Base-by-base conservation (phyloP, 345 rosid species). In the Euphorbia pulcherrima region DNA sequence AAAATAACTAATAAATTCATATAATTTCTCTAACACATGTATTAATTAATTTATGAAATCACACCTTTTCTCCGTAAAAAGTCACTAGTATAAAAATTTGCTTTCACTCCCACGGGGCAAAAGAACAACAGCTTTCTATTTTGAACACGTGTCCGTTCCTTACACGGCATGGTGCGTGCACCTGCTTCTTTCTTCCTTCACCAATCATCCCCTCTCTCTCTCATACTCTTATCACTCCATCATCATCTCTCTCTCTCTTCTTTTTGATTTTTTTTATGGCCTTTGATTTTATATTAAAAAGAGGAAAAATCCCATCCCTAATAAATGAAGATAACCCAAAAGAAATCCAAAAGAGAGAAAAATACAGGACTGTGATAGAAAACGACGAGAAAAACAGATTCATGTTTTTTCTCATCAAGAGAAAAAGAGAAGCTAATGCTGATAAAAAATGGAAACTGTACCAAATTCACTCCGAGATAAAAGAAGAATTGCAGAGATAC, bases 91-190 rank as follows among this genome's bases (percentile, higher is more conserved):
- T n/a, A n/a, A n/a, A n/a, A n/a, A n/a, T n/a, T n/a, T n/a, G n/a
- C n/a, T n/a, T n/a, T n/a, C n/a, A n/a, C n/a, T n/a, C n/a, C n/a
- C n/a, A n/a, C n/a, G n/a, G n/a, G 71, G 27, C 56, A 53, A 53
- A 53, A 65, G 47, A 28, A 59, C 41, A 67, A 48, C 18, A 65
- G n/a, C 17, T 58, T 55, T 46, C 51, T 29, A 26, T 30, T 51
- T 46, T 30, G 30, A 66, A 70, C 81, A 74, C 83, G 78, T 78
- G 82, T 60, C 76, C 72, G 68, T 75, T 64, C 48, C 78, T 58
- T 71, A 24, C 67, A 71, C 64, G 72, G 74, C 78, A 53, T 48
- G 73, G 61, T 8, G 72, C 67, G 52, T 68, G 72, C 50, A 30
- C 46, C 41, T 56, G 37, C 71, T 27, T 51, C 52, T 20, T 27